Percentiles rank a stretch among this genome's conserved stretches.
phyloP scores from a whole-genome alignment of 148 eudicot species.

The Spergularia bocconei region DNA sequence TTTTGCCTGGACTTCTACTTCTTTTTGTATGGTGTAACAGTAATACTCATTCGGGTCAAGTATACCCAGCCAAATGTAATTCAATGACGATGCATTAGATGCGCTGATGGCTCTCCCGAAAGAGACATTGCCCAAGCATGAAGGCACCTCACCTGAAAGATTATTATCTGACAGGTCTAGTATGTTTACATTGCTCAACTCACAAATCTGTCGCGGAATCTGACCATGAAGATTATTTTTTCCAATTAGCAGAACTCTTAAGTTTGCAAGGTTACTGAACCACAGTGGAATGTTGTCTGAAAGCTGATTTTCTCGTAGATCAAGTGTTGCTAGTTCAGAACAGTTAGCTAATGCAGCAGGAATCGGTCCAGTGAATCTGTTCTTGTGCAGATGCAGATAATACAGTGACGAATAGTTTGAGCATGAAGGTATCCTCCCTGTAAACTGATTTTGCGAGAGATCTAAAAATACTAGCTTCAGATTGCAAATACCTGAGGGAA shows the following conservation, averaged over 20 bases:
- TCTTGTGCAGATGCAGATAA: conserved; percentile 12
- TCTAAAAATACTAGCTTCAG: background rate
- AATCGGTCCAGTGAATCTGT: conserved; percentile 15
- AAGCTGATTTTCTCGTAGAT: conserved; percentile 19
- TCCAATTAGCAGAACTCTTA: background rate
- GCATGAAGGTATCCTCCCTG: conserved; percentile 12
- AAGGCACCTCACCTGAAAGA: conserved; percentile 2
- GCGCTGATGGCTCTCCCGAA: background rate
- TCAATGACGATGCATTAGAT: background rate
- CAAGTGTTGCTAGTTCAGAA: background rate
- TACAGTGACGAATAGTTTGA: background rate
- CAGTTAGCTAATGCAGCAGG: conserved; percentile 6
- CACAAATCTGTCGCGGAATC: background rate
- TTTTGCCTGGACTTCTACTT: conserved; percentile 6
- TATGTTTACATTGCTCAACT: background rate
- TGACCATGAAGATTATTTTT: conserved; percentile 8
- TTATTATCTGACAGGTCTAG: conserved; percentile 16
- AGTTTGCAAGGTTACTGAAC: background rate
- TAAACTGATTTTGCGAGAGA: conserved; percentile 19
- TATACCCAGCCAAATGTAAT: background rate
- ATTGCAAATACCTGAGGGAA: background rate
- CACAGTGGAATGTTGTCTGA: conserved; percentile 22
- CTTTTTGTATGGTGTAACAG: too few relatives aligned
- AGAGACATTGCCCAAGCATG: conserved; percentile 16
- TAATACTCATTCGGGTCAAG: background rate